Percentiles rank a stretch among this genome's conserved stretches.
These are phyloP conservation scores for Cocos nucifera DNA, from an alignment of 176 grass and related monocot genomes.

Conservation along the genomic window DNA sequence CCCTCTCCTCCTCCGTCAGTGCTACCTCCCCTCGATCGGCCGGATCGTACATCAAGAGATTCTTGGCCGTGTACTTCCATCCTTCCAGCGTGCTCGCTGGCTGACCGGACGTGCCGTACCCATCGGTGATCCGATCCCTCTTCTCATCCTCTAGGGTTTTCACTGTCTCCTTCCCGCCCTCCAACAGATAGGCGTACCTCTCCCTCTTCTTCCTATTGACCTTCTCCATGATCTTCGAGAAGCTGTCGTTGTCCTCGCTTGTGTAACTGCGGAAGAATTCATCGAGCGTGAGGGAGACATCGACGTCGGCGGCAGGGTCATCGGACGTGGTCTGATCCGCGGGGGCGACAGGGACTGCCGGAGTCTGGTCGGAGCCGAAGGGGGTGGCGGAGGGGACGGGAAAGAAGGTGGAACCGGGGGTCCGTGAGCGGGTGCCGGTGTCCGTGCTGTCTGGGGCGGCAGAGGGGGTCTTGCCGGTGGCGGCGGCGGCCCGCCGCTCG, in stretches of 20 bases:
- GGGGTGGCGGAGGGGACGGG: slow-evolving; percentile 52
- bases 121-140: slow-evolving; percentile 75
- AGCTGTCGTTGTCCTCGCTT: slow-evolving; percentile 95
- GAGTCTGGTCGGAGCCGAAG: slow-evolving; percentile 21
- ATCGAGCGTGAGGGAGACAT: slow-evolving; percentile 53
- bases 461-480: slow-evolving; percentile 8
- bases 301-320: slow-evolving; percentile 32
- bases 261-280: slow-evolving; percentile 68
- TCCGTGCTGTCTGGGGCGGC: not conserved
- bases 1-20: slow-evolving; percentile 66
- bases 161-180: slow-evolving; percentile 11
- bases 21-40: slow-evolving; percentile 51
- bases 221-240: slow-evolving; percentile 79
- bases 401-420: slow-evolving; percentile 50
- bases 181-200: slow-evolving; percentile 69
- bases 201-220: slow-evolving; percentile 68
- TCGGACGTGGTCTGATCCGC: not conserved
- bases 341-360: slow-evolving; percentile 6
- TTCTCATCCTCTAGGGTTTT: slow-evolving; percentile 43
- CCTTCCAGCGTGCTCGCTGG: slow-evolving; percentile 49
- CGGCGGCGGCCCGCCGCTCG: slow-evolving; percentile 39
- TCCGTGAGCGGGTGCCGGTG: slow-evolving; percentile 5
- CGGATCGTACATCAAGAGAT: slow-evolving; percentile 89
- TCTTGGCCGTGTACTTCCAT: slow-evolving; percentile 78
- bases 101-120: slow-evolving; percentile 86